Evolutionary conservation across 352 stramenopile genomes (phyloP), one percentile per base, ranked within the genome.

Genomic region (Paralagenidium karlingii): DNA sequence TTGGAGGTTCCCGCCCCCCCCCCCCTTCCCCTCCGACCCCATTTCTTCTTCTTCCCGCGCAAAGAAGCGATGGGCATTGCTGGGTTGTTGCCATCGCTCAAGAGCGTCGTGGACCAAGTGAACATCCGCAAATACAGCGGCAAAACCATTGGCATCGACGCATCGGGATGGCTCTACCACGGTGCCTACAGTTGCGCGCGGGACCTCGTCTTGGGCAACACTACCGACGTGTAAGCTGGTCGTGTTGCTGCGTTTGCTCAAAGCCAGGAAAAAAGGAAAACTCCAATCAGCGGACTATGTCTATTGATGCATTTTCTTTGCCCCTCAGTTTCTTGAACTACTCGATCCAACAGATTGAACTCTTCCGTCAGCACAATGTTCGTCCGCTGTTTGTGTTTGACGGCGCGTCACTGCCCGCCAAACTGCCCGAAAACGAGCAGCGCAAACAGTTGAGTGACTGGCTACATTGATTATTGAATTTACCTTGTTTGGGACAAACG

Each of bases 331-430:
- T 94, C 43, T 58, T 96, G 13, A 69, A 84, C 38, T 96, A 79
- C 48, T 92, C 73, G 39, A 51, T 97, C 38, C 54, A 84, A 41
- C 78, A 85, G 38, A 68, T 98, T 34, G 79, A 94, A 24, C 25
- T 96, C 34, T 61, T 98, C 13, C 62, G 83, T 36, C 43, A 76
- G 11, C 61, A 94, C 44, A 52, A 76, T 7, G 68, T 97, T 41
- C 86, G 60, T 11, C 89, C 86, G 12, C 60, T 93, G 18, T 63
- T 98, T 9, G 87, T 97, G 8, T 97, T 98, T 24, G 92, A 98
- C 51, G 92, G 90, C n/a, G 88, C 70, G 8, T 52, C 79, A 40
- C 38, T 97, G 18, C 87, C 90, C 0, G 76, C 79, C 7, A 98
- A 98, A 53, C 56, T 50, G n/a, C n/a, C n/a, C n/a, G n/a, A n/a